Evolutionary conservation across 108 stramenopile species (phyloP), one percentile per base, ranked within the genome.

Genomic region (Cyclotella kingstonii): DNA sequence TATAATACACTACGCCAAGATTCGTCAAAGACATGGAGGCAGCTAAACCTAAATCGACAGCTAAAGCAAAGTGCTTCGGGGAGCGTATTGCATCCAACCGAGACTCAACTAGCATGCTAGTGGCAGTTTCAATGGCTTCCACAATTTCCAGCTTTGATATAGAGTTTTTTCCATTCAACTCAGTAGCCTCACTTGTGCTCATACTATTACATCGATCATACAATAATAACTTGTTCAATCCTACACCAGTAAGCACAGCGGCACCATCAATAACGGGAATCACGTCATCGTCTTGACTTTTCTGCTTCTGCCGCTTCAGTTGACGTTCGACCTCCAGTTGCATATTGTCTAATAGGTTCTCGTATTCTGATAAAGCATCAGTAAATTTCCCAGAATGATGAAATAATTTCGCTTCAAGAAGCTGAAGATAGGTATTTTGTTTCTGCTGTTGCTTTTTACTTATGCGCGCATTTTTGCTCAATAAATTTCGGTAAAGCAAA

Each of bases 231-330:
- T 75, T 61, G 45, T 43, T 56, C 42, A 63, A 30, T 11, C 74
- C 74, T 26, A 75, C 60, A n/a, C 65, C 74, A 6, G 60, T 66
- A 28, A 75, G 27, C 0, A 66, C 60, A 41, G 74, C 60, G 17
- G 74, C 74, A 22, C 66, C 74, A 42, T 75, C 54, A 41, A 75
- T 61, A 21, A 75, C 74, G 0, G 74, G 58, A 6, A 75, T 30
- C 34, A 46, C 7, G 3, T 9, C 27, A 1, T 17, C 35, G 40
- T 35, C 33, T 14, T 41, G 25, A 1, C 18, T 44, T 28, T 48
- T 11, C 39, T 55, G 54, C 11, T 35, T 0, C 8, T 67, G 52
- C 27, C 17, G 7, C 47, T 63, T 30, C 53, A 42, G 28, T 61
- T 68, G 71, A 1, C 28, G 57, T 47, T 73, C 45, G n/a, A 63